phyloP scores from a whole-genome alignment of 768 basidiomycete genomes.

The Zangia roseola region DNA sequence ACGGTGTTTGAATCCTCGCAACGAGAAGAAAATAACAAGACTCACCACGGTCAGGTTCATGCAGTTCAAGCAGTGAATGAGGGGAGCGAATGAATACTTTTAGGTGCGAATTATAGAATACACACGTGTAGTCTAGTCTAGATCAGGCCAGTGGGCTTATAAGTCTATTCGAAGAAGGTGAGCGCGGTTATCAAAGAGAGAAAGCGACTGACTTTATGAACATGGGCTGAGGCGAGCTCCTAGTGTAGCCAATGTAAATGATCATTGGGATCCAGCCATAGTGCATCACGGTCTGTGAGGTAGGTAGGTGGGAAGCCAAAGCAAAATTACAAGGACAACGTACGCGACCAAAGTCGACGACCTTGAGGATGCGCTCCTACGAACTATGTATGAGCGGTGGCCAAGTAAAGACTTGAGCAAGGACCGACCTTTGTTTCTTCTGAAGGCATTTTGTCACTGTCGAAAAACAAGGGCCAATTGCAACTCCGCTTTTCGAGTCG shows the following conservation, averaged over 20 bases:
- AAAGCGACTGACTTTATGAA: slow-evolving; percentile 84
- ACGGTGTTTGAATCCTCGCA: slow-evolving; percentile 63
- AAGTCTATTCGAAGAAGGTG: slow-evolving; percentile 50
- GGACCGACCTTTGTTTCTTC: slow-evolving; percentile 81
- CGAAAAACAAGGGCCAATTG: slow-evolving; percentile 18
- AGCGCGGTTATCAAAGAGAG: background rate
- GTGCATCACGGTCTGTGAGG: slow-evolving; percentile 76
- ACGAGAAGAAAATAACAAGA: background rate
- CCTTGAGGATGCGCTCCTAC: slow-evolving; percentile 77
- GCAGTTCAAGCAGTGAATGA: background rate
- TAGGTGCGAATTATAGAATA: slow-evolving; percentile 28
- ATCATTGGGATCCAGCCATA: slow-evolving; percentile 97
- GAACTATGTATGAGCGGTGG: background rate
- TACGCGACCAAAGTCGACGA: slow-evolving; percentile 80
- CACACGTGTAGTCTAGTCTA: slow-evolving; percentile 19
- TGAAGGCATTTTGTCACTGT: slow-evolving; percentile 64
- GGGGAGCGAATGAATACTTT: slow-evolving; percentile 10
- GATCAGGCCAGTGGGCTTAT: slow-evolving; percentile 89
- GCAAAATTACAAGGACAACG: slow-evolving; percentile 25
- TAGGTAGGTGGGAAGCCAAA: slow-evolving; percentile 1
- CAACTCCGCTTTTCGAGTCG: slow-evolving; percentile 28
- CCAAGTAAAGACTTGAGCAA: background rate
- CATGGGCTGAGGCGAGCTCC: slow-evolving; percentile 91
- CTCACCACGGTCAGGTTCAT: slow-evolving; percentile 28
- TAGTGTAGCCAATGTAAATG: slow-evolving; percentile 91